Percentiles rank a stretch among this genome's conserved stretches.
Evolutionary conservation across 2,329 filamentous ascomycete species (phyloP).

Genomic region (Neophaeococcomyces aloes): DNA sequence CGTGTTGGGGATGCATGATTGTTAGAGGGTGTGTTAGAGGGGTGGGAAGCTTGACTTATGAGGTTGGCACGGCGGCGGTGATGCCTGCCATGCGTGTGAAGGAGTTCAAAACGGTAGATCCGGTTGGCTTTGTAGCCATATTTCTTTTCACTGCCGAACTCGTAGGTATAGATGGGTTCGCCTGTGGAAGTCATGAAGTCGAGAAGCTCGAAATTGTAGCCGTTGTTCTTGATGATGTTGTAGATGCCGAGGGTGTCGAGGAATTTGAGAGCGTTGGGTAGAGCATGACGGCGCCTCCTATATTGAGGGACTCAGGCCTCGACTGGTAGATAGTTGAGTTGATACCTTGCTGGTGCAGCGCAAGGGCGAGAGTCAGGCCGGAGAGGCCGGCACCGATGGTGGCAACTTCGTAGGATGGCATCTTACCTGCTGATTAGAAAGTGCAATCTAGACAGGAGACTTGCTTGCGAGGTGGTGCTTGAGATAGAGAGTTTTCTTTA

Average conservation of each 20-base stretch:
- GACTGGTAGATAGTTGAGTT: constrained; percentile 43
- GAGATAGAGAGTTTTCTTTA: too few species aligned
- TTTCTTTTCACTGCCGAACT: constrained; percentile 12
- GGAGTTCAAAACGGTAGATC: constrained; percentile 8
- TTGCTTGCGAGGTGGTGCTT: too few species aligned
- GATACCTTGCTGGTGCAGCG: constrained; percentile 43
- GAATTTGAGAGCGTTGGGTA: constrained; percentile 49
- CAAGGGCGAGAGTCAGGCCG: constrained; percentile 47
- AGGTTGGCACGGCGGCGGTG: background rate
- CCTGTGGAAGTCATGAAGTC: constrained; percentile 33
- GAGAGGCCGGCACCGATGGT: constrained; percentile 43
- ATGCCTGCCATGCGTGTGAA: constrained; percentile 15
- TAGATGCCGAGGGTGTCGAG: constrained; percentile 44
- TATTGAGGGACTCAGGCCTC: constrained; percentile 34
- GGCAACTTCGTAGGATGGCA: constrained; percentile 24
- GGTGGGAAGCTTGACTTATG: background rate
- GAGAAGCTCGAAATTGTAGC: constrained; percentile 42
- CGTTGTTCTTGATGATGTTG: constrained; percentile 33
- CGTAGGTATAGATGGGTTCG: constrained; percentile 5
- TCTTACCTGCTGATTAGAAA: too few species aligned
- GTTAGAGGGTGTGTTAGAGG: background rate
- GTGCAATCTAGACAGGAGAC: too few species aligned
- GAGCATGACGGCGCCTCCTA: constrained; percentile 48
- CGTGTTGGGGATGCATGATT: background rate
- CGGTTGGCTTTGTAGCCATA: constrained; percentile 22